Conservation (phyloP, 2,329 filamentous ascomycete genomes). For the Taxawa tesnikishii region DNA sequence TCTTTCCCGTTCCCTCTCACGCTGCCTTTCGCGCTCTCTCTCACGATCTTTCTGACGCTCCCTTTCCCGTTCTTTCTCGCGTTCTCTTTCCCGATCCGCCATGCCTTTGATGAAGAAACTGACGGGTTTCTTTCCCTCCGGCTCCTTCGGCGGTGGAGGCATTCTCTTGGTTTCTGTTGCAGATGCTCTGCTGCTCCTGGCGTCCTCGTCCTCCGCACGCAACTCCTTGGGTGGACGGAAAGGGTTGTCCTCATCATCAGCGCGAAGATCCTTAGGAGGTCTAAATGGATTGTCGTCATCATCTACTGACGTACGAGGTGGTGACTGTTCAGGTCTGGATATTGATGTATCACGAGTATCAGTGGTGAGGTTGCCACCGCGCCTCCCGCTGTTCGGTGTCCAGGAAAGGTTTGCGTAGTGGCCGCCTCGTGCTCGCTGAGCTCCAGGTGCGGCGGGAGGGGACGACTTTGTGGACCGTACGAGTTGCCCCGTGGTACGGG, state of each 20-base stretch:
- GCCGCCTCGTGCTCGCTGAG: constrained; percentile 42
- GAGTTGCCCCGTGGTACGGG: constrained; percentile 30
- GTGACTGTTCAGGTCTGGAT: constrained; percentile 4
- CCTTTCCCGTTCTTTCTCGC: no score
- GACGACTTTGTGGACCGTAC: constrained; percentile 33
- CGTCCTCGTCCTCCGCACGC: constrained; percentile 49
- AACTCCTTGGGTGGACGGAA: constrained; percentile 54
- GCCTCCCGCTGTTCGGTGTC: constrained; percentile 46
- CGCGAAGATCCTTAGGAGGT: constrained; percentile 38
- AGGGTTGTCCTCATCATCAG: constrained; percentile 46
- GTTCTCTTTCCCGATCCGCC: constrained; percentile 38
- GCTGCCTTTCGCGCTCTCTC: constrained; percentile 33
- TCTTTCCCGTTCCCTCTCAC: no score
- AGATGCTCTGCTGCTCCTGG: constrained; percentile 14
- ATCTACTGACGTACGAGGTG: constrained; percentile 24
- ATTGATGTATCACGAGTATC: not conserved
- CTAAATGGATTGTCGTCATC: constrained; percentile 50
- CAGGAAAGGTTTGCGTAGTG: constrained; percentile 61
- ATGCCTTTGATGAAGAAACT: constrained; percentile 82
- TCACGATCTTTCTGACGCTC: not conserved
- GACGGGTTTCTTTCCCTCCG: constrained; percentile 36
- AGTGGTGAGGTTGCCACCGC: constrained; percentile 34
- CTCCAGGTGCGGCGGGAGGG: constrained; percentile 22
- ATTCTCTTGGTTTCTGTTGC: constrained; percentile 5
- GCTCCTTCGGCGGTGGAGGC: constrained; percentile 7